Evolutionary conservation across 495 filamentous ascomycete genomes (phyloP).

Genomic region (Letharia lupina): DNA sequence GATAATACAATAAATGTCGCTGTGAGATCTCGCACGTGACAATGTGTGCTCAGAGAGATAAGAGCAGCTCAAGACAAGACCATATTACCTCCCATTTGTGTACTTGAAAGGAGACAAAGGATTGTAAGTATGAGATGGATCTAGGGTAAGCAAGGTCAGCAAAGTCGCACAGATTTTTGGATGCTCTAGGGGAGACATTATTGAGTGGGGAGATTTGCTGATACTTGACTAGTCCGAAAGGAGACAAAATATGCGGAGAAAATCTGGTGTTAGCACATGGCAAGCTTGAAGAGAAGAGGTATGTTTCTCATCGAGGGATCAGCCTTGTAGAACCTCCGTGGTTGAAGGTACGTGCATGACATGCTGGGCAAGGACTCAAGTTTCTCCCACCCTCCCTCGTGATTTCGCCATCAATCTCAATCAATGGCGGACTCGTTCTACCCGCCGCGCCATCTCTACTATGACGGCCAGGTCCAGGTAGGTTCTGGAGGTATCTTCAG

Average conservation of each 20-base stretch:
- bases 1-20: neutral
- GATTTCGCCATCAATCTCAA: constrained; percentile 4
- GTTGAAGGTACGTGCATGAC: neutral
- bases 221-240: neutral
- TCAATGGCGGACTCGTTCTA: constrained; percentile 38
- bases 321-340: too few relatives aligned
- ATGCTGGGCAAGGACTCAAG: neutral
- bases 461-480: constrained; percentile 52
- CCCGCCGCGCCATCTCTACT: constrained; percentile 55
- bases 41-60: neutral
- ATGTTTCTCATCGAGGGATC: too few relatives aligned
- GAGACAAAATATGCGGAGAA: neutral
- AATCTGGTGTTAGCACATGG: too few relatives aligned
- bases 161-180: neutral
- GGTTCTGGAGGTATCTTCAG: constrained; percentile 56
- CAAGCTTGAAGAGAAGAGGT: too few relatives aligned
- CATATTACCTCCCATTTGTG: neutral
- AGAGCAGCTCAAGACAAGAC: neutral
- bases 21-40: neutral
- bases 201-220: neutral
- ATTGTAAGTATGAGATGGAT: neutral
- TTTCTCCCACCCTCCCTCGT: neutral
- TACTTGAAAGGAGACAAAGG: neutral
- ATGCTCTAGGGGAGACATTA: too few relatives aligned
- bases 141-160: neutral